Conservation (phyloP, 495 filamentous ascomycete species). For the Beverwykella pulmonaria region DNA sequence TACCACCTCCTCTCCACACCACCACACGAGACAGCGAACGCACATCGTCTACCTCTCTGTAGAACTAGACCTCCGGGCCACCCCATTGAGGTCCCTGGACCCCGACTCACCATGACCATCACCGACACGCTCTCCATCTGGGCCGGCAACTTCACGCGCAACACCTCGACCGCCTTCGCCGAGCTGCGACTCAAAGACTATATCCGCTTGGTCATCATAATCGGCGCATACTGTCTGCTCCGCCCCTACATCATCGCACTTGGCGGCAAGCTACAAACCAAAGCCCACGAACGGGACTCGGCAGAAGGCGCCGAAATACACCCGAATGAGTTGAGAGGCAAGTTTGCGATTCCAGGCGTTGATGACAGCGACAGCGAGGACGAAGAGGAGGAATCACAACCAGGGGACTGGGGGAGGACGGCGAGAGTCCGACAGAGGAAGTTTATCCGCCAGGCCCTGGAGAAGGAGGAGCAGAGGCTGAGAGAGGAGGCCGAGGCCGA, state of each 20-base stretch:
- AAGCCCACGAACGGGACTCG: constrained; percentile 23
- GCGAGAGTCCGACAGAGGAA: constrained; percentile 41
- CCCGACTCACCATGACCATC: neutral
- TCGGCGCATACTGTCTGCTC: constrained; percentile 39
- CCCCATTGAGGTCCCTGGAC: neutral
- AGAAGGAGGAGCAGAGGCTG: constrained; percentile 41
- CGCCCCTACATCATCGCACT: constrained; percentile 41
- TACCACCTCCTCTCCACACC: neutral
- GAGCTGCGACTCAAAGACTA: constrained; percentile 43
- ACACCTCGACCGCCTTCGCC: constrained; percentile 58
- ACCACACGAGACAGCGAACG: too few species aligned
- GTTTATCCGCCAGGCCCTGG: constrained; percentile 47
- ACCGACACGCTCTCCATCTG: constrained; percentile 32
- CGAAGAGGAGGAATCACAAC: constrained; percentile 58
- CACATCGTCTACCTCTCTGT: neutral
- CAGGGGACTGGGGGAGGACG: constrained; percentile 55
- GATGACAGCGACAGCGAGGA: constrained; percentile 60
- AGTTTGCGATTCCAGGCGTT: constrained; percentile 42
- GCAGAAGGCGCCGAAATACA: constrained; percentile 59
- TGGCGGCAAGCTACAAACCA: constrained; percentile 32
- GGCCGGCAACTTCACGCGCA: constrained; percentile 52
- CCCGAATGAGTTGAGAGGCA: constrained; percentile 61
- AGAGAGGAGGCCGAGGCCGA: constrained; percentile 43
- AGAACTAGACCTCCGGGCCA: neutral
- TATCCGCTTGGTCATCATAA: constrained; percentile 40